A percentile compares a stretch with the other conserved stretches of the same genome.
phyloP scores from a whole-genome alignment of 1,284 basidiomycete species.

The Apiotrichum gracile region DNA sequence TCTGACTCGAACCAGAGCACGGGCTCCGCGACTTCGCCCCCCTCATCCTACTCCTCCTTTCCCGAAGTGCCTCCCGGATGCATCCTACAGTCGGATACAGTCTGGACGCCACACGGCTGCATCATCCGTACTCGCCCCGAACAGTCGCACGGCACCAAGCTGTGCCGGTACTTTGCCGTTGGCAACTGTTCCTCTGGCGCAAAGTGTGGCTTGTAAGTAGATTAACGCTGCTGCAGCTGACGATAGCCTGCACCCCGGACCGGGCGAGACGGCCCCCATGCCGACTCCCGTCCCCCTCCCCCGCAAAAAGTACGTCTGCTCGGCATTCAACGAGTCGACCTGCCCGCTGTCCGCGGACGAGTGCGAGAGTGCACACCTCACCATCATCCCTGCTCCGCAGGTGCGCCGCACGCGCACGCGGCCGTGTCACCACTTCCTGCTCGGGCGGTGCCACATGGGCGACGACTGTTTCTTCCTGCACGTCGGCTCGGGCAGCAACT shows the following conservation, averaged over 20 bases:
- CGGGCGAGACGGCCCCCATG: background rate
- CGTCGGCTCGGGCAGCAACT: conserved; percentile 17
- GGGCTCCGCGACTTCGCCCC: too few relatives aligned
- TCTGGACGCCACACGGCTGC: conserved; percentile 39
- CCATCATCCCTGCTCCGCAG: conserved; percentile 33
- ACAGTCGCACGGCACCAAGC: conserved; percentile 16
- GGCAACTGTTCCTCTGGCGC: conserved; percentile 42
- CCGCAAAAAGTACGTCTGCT: conserved; percentile 24
- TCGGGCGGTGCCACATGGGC: conserved; percentile 36
- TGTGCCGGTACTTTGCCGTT: conserved; percentile 39
- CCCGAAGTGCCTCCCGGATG: conserved; percentile 3
- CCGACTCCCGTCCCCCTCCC: background rate
- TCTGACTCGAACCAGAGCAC: too few relatives aligned
- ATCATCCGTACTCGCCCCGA: conserved; percentile 10
- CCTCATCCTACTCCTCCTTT: too few relatives aligned
- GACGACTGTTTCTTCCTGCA: conserved; percentile 46
- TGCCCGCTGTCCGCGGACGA: conserved; percentile 30
- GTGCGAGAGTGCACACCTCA: conserved; percentile 39
- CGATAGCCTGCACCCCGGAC: background rate
- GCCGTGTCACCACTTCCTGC: conserved; percentile 38
- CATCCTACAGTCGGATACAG: conserved; percentile 18
- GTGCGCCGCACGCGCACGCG: conserved; percentile 36
- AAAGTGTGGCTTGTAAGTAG: conserved; percentile 40
- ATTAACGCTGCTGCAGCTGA: background rate
- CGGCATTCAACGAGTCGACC: conserved; percentile 43